These are phyloP conservation scores for Geosiphon pyriformis DNA, from an alignment of 192 early-diverging fungal species.

Conservation along the genomic window DNA sequence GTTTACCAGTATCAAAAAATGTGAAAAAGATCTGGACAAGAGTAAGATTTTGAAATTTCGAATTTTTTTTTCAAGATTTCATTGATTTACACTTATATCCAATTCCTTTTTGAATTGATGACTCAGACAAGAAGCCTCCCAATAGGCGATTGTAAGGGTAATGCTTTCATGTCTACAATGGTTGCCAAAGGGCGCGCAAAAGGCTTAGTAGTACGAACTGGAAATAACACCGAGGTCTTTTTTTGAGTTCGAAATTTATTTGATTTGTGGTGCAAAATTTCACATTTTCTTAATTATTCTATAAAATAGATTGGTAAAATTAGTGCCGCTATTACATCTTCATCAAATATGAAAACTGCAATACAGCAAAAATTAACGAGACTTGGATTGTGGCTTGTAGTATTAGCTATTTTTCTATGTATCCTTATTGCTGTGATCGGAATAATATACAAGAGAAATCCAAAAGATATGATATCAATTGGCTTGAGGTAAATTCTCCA, in stretches of 20 bases:
- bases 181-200: slow-evolving; percentile 87
- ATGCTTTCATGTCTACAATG: slow-evolving; percentile 94
- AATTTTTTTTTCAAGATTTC: slow-evolving; percentile 3
- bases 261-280: not conserved
- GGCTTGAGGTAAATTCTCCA: slow-evolving; percentile 60
- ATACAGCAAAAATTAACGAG: slow-evolving; percentile 70
- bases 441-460: slow-evolving; percentile 60
- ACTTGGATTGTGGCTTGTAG: slow-evolving; percentile 82
- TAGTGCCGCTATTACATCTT: slow-evolving; percentile 73
- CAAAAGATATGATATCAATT: slow-evolving; percentile 70
- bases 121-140: slow-evolving; percentile 54
- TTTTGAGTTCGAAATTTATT: not conserved
- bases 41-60: slow-evolving; percentile 28
- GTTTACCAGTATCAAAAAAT: slow-evolving; percentile 60
- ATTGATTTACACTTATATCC: not conserved
- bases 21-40: slow-evolving; percentile 61
- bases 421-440: slow-evolving; percentile 79
- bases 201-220: slow-evolving; percentile 89
- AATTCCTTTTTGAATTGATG: slow-evolving; percentile 1
- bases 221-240: slow-evolving; percentile 75
- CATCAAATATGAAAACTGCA: slow-evolving; percentile 51
- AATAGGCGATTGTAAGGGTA: slow-evolving; percentile 90
- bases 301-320: slow-evolving; percentile 77
- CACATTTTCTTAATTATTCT: slow-evolving; percentile 5
- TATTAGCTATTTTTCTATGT: slow-evolving; percentile 75